phyloP scores from a whole-genome alignment of 225 moss, liverwort and hornwort genomes.

The Sphagnum tenellum region DNA sequence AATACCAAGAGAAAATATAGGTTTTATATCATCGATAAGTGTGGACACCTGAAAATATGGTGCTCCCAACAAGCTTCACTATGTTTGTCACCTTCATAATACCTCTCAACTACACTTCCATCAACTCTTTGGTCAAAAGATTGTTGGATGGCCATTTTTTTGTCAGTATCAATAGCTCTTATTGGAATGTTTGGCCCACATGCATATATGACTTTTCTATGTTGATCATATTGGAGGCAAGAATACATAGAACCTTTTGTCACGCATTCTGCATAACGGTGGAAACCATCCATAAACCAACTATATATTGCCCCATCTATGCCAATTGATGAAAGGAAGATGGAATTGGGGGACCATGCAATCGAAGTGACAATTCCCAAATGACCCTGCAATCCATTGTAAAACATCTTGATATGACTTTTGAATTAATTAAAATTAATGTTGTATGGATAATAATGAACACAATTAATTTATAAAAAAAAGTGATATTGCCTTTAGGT shows the following conservation, averaged over 20 bases:
- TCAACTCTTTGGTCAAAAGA: conserved; percentile 9
- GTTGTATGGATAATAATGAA: too few species aligned
- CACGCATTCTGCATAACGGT: conserved; percentile 26
- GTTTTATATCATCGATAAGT: too few species aligned
- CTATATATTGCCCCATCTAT: conserved; percentile 72
- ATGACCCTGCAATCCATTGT: conserved; percentile 43
- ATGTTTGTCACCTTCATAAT: too few species aligned
- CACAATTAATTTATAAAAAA: too few species aligned
- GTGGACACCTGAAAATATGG: too few species aligned
- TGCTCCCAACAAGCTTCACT: too few species aligned
- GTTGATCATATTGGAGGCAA: conserved; percentile 40
- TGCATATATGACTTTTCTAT: conserved; percentile 45
- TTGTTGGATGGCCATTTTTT: conserved; percentile 17
- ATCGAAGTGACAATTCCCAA: conserved; percentile 52
- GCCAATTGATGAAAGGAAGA: conserved; percentile 56
- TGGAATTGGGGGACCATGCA: conserved; percentile 73
- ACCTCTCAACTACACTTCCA: neutral
- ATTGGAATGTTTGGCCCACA: conserved; percentile 54
- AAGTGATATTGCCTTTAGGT: too few species aligned
- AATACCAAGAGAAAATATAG: too few species aligned
- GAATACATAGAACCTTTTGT: conserved; percentile 18
- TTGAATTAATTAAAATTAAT: too few species aligned
- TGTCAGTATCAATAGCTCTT: conserved; percentile 61
- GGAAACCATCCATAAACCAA: conserved; percentile 73
- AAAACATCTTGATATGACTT: too few species aligned